Evolutionary conservation across 805 yeast species (phyloP), one percentile per base, ranked within the genome.

Genomic region (Henningerozyma blattae): DNA sequence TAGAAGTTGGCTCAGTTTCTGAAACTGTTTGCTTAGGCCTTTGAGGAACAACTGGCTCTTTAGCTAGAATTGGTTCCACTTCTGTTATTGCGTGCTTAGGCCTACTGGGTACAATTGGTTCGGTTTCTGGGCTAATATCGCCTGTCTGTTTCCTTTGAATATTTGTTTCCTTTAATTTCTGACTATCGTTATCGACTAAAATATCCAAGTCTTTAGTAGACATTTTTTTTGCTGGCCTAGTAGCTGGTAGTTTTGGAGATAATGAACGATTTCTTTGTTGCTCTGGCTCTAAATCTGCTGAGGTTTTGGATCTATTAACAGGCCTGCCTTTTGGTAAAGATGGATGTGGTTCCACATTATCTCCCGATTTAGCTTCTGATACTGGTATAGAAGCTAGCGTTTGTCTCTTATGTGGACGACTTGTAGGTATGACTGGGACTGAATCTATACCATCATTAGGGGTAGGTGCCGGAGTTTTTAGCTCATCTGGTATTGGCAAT

Each of bases 191-290:
- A 19, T 35, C 38, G 19, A 43, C 34, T 17, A 41, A 20, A 19
- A 31, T 35, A 19, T 43, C 35, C 8, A 43, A 34, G 22, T 32
- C 36, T 22, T 38, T 37, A 6, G 44, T 35, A 3, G 44, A 36
- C 5, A 30, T 36, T 9, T 25, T 27, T 20, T 33, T 37, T 10
- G 26, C 19, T 13, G 43, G 43, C 27, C 41, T 37, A 22, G 15
- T 34, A 2, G 10, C 5, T 16, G 43, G 45, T 9, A 39, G 24
- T 9, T 17, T 22, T 13, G 46, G 44, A 17, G 8, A 9, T 27
- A 22, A 17, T 17, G 12, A 22, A 22, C 8, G 12, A 9, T 9
- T 22, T 22, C 12, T 22, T 22, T 22, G 24, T 9, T 9, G 24
- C 12, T 12, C 12, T 22, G 12, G 24, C 24, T 12, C 24, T 22